A percentile compares a stretch with the other conserved stretches of the same genome.
These are phyloP conservation scores for Nissolia schottii DNA, from an alignment of 306 rosid species.

Conservation along the genomic window DNA sequence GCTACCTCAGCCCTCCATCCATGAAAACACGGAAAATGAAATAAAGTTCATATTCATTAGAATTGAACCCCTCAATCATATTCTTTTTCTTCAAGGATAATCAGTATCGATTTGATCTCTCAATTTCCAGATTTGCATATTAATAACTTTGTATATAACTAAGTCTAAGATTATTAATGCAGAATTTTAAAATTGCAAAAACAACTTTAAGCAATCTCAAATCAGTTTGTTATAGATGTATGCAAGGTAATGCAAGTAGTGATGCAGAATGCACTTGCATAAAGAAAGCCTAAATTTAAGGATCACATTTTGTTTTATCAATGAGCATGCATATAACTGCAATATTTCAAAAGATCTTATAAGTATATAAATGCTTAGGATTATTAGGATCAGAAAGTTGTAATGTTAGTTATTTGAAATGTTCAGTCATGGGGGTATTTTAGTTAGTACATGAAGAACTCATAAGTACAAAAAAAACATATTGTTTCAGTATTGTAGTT, in stretches of 20 bases:
- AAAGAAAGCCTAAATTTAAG: not conserved
- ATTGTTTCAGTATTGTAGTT: too few species aligned
- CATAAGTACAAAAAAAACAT: too few species aligned
- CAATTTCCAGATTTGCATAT: not conserved
- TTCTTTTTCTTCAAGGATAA: not conserved
- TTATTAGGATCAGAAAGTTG: too few species aligned
- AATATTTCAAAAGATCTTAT: not conserved
- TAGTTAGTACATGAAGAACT: too few species aligned
- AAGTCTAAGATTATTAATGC: not conserved
- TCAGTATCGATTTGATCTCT: not conserved
- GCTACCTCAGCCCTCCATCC: not conserved
- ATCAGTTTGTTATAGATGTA: not conserved
- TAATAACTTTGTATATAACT: not conserved
- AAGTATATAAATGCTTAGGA: too few species aligned
- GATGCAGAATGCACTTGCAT: not conserved
- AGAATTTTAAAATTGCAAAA: not conserved
- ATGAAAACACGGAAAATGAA: not conserved
- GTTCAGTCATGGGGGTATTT: too few species aligned
- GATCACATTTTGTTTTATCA: not conserved
- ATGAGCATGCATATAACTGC: not conserved
- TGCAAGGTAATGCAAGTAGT: not conserved
- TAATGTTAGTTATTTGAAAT: too few species aligned
- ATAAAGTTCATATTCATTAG: not conserved
- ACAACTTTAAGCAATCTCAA: not conserved
- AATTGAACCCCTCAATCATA: not conserved